These are phyloP conservation scores for Cephaloascus fragrans DNA, from an alignment of 805 yeast species.

Conservation along the genomic window DNA sequence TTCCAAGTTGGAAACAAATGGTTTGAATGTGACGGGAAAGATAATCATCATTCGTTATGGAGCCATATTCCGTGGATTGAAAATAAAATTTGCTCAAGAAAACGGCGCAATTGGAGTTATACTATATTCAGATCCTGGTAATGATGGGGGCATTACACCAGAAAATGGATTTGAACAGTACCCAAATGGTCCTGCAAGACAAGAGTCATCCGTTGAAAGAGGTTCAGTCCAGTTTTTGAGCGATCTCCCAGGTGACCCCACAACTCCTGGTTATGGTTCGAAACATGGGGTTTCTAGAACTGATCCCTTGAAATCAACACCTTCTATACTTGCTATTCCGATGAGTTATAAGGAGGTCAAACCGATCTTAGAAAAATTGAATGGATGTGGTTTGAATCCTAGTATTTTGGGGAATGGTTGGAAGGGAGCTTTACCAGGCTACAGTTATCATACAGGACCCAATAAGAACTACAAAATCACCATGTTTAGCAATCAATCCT, in stretches of 20 bases:
- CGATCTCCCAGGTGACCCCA: slow-evolving; percentile 40
- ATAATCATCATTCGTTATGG: slow-evolving; percentile 32
- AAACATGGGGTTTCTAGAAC: slow-evolving; percentile 20
- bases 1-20: slow-evolving; percentile 15
- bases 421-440: slow-evolving; percentile 29
- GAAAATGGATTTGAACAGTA: slow-evolving; percentile 31
- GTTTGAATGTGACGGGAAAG: slow-evolving; percentile 28
- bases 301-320: slow-evolving; percentile 24
- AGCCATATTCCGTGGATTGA: slow-evolving; percentile 29
- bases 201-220: slow-evolving; percentile 33
- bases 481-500: slow-evolving; percentile 28
- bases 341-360: slow-evolving; percentile 32
- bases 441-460: slow-evolving; percentile 30
- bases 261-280: slow-evolving; percentile 35
- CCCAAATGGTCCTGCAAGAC: slow-evolving; percentile 37
- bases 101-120: slow-evolving; percentile 31
- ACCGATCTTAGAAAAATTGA: slow-evolving; percentile 29
- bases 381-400: slow-evolving; percentile 23
- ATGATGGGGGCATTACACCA: slow-evolving; percentile 28
- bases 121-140: slow-evolving; percentile 31
- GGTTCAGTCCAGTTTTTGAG: slow-evolving; percentile 34
- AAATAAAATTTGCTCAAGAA: slow-evolving; percentile 36
- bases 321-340: slow-evolving; percentile 31
- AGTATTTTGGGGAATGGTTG: too few relatives aligned
- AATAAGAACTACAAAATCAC: slow-evolving; percentile 22